Evolutionary conservation across 2,329 filamentous ascomycete species (phyloP).

Genomic region (Claviceps sp.): DNA sequence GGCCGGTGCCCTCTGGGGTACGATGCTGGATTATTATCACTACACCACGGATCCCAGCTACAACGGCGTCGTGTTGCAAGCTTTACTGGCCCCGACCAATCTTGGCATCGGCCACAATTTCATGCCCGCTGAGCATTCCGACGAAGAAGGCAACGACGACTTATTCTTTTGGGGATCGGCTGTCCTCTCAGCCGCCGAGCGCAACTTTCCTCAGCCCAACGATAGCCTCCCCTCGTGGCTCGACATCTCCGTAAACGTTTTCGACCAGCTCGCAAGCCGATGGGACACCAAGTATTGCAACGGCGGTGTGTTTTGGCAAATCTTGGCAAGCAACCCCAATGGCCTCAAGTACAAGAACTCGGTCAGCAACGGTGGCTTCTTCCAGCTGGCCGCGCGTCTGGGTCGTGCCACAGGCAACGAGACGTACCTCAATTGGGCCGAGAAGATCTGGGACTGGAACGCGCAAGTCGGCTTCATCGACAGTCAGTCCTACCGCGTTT

Average conservation of each 20-base stretch:
- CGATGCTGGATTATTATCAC: constrained; percentile 56
- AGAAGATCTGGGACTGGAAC: constrained; percentile 54
- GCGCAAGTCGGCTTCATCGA: constrained; percentile 43
- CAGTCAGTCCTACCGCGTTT: constrained; percentile 35
- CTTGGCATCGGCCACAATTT: constrained; percentile 45
- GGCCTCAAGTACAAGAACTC: constrained; percentile 77
- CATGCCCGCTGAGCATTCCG: constrained; percentile 40
- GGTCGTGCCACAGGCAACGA: constrained; percentile 55
- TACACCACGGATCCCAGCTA: constrained; percentile 50
- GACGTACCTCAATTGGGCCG: constrained; percentile 54
- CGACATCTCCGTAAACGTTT: constrained; percentile 55
- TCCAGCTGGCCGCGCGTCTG: constrained; percentile 65
- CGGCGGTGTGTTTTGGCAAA: constrained; percentile 72
- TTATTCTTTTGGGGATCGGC: constrained; percentile 62
- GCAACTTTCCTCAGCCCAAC: constrained; percentile 51
- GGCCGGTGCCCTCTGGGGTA: constrained; percentile 50
- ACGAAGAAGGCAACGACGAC: constrained; percentile 61
- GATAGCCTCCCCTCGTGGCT: constrained; percentile 46
- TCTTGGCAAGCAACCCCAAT: constrained; percentile 57
- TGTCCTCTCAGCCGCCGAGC: constrained; percentile 54
- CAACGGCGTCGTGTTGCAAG: constrained; percentile 44
- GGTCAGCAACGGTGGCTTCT: constrained; percentile 70
- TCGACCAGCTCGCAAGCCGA: constrained; percentile 53
- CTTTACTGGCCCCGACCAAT: constrained; percentile 41
- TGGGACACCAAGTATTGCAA: constrained; percentile 57